Evolutionary conservation across 768 basidiomycete genomes (phyloP).

Genomic region (Russula griseocarnosa): DNA sequence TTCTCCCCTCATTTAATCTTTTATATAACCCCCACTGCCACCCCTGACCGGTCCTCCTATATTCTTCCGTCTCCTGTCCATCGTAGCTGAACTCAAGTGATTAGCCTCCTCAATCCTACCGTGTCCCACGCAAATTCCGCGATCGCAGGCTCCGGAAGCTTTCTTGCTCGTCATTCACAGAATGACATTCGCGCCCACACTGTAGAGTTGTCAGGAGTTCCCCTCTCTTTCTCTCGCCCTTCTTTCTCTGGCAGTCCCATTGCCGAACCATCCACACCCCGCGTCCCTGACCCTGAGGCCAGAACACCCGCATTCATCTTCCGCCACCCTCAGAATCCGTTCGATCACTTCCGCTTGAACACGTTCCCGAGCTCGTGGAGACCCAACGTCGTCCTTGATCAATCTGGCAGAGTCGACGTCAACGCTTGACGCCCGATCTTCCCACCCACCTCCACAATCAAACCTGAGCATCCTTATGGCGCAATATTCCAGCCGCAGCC

Average conservation of each 20-base stretch:
- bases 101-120: slow-evolving; percentile 54
- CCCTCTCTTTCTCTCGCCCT: slow-evolving; percentile 36
- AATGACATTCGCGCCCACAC: slow-evolving; percentile 63
- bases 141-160: slow-evolving; percentile 19
- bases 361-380: slow-evolving; percentile 13
- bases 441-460: slow-evolving; percentile 32
- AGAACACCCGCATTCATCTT: slow-evolving; percentile 26
- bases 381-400: slow-evolving; percentile 32
- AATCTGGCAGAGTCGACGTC: slow-evolving; percentile 27
- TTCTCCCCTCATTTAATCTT: neutral
- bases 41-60: slow-evolving; percentile 4
- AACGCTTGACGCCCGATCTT: slow-evolving; percentile 27
- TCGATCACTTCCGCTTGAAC: slow-evolving; percentile 19
- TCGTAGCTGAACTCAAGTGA: slow-evolving; percentile 7
- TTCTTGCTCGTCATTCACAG: slow-evolving; percentile 48
- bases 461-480: slow-evolving; percentile 39
- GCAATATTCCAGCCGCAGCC: slow-evolving; percentile 25
- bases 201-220: slow-evolving; percentile 58
- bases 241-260: slow-evolving; percentile 27
- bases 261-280: slow-evolving; percentile 34
- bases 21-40: neutral
- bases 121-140: slow-evolving; percentile 32
- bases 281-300: slow-evolving; percentile 39
- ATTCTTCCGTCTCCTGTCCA: neutral
- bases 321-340: slow-evolving; percentile 20